These are phyloP conservation scores for Lycium ferocissimum DNA, from an alignment of 257 asterid genomes.

Conservation along the genomic window DNA sequence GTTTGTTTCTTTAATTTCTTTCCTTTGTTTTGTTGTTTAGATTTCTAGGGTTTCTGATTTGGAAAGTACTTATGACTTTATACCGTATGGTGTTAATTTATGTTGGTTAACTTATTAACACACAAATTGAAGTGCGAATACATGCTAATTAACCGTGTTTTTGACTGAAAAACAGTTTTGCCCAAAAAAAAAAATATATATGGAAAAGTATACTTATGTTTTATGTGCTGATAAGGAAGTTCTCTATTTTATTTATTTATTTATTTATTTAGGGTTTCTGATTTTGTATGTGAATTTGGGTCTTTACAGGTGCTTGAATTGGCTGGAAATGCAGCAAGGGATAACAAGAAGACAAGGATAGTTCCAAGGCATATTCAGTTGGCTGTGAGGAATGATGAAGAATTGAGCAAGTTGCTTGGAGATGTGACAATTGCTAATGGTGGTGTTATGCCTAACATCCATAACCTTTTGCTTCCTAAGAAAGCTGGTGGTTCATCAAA, in stretches of 20 bases:
- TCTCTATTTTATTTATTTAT: background rate
- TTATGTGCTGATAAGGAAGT: too few species aligned
- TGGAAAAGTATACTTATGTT: too few species aligned
- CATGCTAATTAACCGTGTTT: background rate
- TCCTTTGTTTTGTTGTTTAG: too few species aligned
- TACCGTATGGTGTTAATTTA: too few species aligned
- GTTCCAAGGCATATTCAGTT: conserved; percentile 81
- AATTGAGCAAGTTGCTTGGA: conserved; percentile 77
- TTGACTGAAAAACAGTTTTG: too few species aligned
- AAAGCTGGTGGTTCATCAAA: conserved; percentile 71
- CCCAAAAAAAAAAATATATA: too few species aligned
- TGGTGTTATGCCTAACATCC: conserved; percentile 92
- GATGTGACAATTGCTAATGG: conserved; percentile 89
- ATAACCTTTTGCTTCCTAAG: conserved; percentile 81
- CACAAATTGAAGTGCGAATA: too few species aligned
- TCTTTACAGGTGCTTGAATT: conserved; percentile 64
- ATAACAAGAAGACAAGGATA: conserved; percentile 83
- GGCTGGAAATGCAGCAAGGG: conserved; percentile 89
- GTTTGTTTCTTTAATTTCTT: background rate
- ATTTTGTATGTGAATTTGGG: background rate
- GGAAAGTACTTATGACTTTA: too few species aligned
- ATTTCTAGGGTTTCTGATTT: too few species aligned
- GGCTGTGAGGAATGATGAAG: conserved; percentile 84
- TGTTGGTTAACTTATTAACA: too few species aligned
- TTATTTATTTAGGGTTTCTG: background rate